Conservation (phyloP, 768 basidiomycete species). For the Gyrodon lividus region DNA sequence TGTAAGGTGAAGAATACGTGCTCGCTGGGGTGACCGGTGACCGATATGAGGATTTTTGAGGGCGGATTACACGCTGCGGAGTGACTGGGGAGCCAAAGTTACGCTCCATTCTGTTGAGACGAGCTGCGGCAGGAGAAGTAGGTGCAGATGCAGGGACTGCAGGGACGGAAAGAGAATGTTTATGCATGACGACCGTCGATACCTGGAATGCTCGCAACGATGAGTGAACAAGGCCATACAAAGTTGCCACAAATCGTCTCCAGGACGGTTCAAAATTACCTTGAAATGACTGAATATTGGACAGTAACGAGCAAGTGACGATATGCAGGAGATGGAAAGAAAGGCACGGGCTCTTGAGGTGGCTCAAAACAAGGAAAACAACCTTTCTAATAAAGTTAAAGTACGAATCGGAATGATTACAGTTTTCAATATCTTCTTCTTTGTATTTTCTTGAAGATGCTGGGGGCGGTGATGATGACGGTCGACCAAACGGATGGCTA, state of each 20-base stretch:
- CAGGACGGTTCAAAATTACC: slow-evolving; percentile 16
- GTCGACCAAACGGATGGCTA: slow-evolving; percentile 12
- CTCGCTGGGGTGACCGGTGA: slow-evolving; percentile 64
- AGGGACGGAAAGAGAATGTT: slow-evolving; percentile 30
- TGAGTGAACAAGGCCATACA: slow-evolving; percentile 10
- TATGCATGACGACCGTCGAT: slow-evolving; percentile 27
- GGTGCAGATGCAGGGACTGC: slow-evolving; percentile 42
- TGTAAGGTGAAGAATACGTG: slow-evolving; percentile 55
- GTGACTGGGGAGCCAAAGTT: slow-evolving; percentile 49
- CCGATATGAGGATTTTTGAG: slow-evolving; percentile 43
- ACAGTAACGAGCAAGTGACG: slow-evolving; percentile 16
- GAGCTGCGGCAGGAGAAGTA: slow-evolving; percentile 40
- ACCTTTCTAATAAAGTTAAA: slow-evolving; percentile 9
- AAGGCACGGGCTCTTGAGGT: slow-evolving; percentile 18
- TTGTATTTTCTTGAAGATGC: slow-evolving; percentile 14
- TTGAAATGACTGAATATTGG: slow-evolving; percentile 16
- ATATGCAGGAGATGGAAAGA: slow-evolving; percentile 28
- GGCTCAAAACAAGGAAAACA: slow-evolving; percentile 19
- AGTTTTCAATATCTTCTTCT: slow-evolving; percentile 5
- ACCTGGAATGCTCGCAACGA: slow-evolving; percentile 7
- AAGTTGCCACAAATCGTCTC: background rate
- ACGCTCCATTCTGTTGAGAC: slow-evolving; percentile 33
- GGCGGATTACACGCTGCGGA: slow-evolving; percentile 58
- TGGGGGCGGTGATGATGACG: slow-evolving; percentile 9
- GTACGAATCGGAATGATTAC: slow-evolving; percentile 15